Conservation (phyloP, 1,139 yeast species). For the Nematodospora anomalae region DNA sequence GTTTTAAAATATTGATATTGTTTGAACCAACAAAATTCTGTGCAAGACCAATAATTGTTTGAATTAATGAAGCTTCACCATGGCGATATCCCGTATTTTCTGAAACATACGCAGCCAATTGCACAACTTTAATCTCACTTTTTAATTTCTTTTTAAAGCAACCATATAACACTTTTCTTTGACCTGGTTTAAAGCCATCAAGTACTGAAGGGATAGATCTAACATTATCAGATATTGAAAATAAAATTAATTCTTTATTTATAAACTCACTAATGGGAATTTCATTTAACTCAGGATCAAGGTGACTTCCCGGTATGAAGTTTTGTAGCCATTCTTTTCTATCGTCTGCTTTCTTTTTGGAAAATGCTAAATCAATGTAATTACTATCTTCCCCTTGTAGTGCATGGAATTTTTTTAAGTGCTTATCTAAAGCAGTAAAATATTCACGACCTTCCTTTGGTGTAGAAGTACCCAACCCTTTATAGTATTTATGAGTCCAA, state of each 20-base stretch:
- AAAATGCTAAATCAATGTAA: constrained; percentile 89
- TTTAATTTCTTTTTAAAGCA: constrained; percentile 80
- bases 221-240: constrained; percentile 95
- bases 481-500: constrained; percentile 94
- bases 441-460: constrained; percentile 84
- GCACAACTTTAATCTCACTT: constrained; percentile 85
- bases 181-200: constrained; percentile 98
- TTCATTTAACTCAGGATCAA: constrained; percentile 73
- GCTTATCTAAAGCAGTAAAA: constrained; percentile 81
- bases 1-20: constrained; percentile 79
- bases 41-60: constrained; percentile 90
- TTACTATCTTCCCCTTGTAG: constrained; percentile 77
- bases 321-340: constrained; percentile 96
- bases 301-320: constrained; percentile 86
- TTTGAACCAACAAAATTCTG: constrained; percentile 95
- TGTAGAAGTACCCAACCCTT: constrained; percentile 97
- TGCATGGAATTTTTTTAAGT: constrained; percentile 82
- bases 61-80: constrained; percentile 86
- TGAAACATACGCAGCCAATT: constrained; percentile 85
- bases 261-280: constrained; percentile 94
- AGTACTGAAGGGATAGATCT: constrained; percentile 92
- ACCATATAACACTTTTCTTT: constrained; percentile 88
- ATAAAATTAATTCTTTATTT: constrained; percentile 89
- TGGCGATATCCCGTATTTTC: constrained; percentile 95
- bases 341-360: constrained; percentile 94